Evolutionary conservation across 495 filamentous ascomycete species (phyloP).

Genomic region (Aspergillus mulundensis): DNA sequence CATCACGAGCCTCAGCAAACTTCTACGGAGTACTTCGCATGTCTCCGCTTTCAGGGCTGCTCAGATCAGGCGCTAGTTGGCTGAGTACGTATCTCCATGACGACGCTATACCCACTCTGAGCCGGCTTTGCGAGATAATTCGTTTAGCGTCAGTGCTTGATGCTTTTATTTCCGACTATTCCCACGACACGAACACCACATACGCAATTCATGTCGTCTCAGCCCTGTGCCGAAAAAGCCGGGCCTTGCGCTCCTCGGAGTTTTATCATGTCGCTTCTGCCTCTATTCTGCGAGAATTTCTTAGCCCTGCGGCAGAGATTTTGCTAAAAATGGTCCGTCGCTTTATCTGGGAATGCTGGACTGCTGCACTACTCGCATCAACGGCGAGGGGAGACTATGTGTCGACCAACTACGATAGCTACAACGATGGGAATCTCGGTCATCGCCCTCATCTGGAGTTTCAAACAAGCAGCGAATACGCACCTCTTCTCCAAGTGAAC

Average conservation of each 20-base stretch:
- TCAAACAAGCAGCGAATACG: conserved; percentile 20
- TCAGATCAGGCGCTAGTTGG: no score
- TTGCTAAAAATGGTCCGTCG: not conserved
- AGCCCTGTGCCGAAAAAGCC: not conserved
- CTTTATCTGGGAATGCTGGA: conserved; percentile 9
- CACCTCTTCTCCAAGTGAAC: conserved; percentile 19
- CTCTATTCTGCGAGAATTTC: no score
- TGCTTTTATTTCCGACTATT: not conserved
- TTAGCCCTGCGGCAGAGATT: not conserved
- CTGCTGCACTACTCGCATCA: not conserved
- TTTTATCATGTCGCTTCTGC: no score
- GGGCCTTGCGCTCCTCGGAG: no score
- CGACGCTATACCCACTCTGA: not conserved
- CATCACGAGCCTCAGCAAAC: no score
- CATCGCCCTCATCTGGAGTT: conserved; percentile 23
- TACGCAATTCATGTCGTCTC: not conserved
- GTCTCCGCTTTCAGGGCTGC: no score
- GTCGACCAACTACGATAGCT: not conserved
- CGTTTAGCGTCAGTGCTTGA: not conserved
- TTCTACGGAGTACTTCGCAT: no score
- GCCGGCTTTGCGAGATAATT: not conserved
- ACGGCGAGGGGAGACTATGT: not conserved
- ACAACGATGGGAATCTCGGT: conserved; percentile 19
- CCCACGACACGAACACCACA: not conserved
- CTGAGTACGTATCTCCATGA: not conserved